Conservation (phyloP, 345 rosid species). For the Hirschfeldia incana region DNA sequence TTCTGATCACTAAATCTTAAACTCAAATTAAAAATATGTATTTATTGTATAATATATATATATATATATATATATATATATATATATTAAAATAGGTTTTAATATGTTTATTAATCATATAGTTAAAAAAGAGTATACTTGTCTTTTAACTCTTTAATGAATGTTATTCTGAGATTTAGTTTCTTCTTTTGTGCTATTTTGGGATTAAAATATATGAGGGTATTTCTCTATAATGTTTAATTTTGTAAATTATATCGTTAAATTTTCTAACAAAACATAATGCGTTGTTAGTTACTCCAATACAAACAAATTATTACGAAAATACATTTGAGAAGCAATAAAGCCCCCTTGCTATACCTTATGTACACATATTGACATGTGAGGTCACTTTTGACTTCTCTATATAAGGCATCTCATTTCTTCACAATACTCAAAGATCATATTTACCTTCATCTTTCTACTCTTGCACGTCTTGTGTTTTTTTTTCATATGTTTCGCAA, state of each 20-base stretch:
- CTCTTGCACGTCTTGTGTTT: slow-evolving; percentile 12
- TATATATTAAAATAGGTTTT: too few relatives aligned
- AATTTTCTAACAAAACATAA: background rate
- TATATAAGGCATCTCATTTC: too few relatives aligned
- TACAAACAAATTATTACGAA: background rate
- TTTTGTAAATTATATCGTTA: background rate
- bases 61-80: too few relatives aligned
- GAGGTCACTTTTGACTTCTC: slow-evolving; percentile 27
- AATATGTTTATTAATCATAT: too few relatives aligned
- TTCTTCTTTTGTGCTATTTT: too few relatives aligned
- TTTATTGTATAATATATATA: too few relatives aligned
- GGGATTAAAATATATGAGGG: background rate
- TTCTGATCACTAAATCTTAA: too few relatives aligned
- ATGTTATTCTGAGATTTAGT: too few relatives aligned
- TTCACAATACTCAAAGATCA: slow-evolving; percentile 3
- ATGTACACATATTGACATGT: background rate
- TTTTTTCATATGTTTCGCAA: slow-evolving; percentile 16
- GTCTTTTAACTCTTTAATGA: too few relatives aligned
- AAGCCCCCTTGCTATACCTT: background rate
- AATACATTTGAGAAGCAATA: background rate
- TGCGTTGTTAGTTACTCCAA: background rate
- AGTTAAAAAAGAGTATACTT: too few relatives aligned
- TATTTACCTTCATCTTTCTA: background rate
- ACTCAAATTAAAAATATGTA: too few relatives aligned
- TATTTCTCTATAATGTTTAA: background rate